Evolutionary conservation across 768 basidiomycete genomes (phyloP).

Genomic region (Phylloporus scabripes): DNA sequence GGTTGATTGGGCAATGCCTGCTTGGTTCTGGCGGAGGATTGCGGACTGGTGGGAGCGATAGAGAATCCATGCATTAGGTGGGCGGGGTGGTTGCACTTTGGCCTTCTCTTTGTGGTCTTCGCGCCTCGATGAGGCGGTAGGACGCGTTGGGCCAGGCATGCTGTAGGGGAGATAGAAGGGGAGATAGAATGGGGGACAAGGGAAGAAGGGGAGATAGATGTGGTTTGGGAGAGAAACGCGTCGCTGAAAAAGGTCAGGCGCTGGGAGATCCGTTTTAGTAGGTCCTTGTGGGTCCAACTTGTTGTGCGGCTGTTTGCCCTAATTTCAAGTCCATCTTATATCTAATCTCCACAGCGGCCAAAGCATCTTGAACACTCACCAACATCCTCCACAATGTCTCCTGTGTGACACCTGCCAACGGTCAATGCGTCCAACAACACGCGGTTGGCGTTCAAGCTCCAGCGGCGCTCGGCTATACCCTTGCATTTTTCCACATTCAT

Average conservation of each 20-base stretch:
- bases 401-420: background rate
- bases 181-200: constrained; percentile 6
- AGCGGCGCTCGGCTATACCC: background rate
- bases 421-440: background rate
- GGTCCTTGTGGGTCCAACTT: constrained; percentile 33
- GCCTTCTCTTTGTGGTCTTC: constrained; percentile 9
- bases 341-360: constrained; percentile 8
- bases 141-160: constrained; percentile 23
- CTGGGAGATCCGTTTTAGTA: constrained; percentile 27
- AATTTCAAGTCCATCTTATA: constrained; percentile 3
- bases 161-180: constrained; percentile 2
- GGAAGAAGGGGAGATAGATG: constrained; percentile 12
- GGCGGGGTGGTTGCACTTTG: constrained; percentile 50
- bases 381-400: background rate
- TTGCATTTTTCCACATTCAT: background rate
- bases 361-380: constrained; percentile 4
- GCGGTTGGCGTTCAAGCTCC: background rate
- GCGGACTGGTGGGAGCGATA: constrained; percentile 60
- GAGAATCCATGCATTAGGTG: constrained; percentile 80
- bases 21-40: constrained; percentile 12
- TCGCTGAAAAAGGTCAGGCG: constrained; percentile 24
- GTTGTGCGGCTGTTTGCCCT: constrained; percentile 30
- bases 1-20: constrained; percentile 46
- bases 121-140: constrained; percentile 1
- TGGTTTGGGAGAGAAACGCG: constrained; percentile 24